These are phyloP conservation scores for Fusarium equiseti DNA, from an alignment of 2,329 filamentous ascomycete genomes.

Conservation along the genomic window DNA sequence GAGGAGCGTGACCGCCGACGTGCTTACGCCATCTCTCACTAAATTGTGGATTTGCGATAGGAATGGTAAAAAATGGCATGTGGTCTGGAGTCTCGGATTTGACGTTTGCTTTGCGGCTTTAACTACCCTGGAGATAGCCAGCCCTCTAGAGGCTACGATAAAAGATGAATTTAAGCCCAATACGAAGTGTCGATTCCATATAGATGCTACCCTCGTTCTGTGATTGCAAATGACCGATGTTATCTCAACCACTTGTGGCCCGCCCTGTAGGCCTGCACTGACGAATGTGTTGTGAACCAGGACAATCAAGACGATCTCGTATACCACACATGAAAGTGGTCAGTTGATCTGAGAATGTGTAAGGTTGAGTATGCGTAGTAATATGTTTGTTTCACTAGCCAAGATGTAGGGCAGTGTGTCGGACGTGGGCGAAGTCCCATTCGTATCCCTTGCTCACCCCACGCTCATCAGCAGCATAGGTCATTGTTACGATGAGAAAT, in stretches of 20 bases:
- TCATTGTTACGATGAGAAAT: slow-evolving; percentile 7
- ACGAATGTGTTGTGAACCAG: background rate
- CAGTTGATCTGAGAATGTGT: slow-evolving; percentile 27
- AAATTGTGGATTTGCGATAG: slow-evolving; percentile 52
- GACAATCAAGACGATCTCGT: background rate
- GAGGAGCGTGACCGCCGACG: slow-evolving; percentile 99
- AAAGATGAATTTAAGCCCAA: slow-evolving; percentile 54
- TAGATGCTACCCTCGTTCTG: background rate
- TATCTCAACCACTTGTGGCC: background rate
- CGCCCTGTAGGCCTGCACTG: background rate
- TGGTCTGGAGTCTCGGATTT: slow-evolving; percentile 58
- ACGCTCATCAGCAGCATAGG: slow-evolving; percentile 5
- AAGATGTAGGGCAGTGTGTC: background rate
- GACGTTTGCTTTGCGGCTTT: slow-evolving; percentile 52
- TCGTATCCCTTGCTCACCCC: slow-evolving; percentile 7
- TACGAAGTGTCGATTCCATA: slow-evolving; percentile 46
- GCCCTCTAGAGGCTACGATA: slow-evolving; percentile 52
- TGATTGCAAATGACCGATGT: slow-evolving; percentile 5
- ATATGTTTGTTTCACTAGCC: slow-evolving; percentile 10
- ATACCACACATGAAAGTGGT: slow-evolving; percentile 10
- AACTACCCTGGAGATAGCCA: slow-evolving; percentile 53
- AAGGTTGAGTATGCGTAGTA: slow-evolving; percentile 11
- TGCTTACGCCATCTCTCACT: slow-evolving; percentile 68
- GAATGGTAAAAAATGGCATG: slow-evolving; percentile 52
- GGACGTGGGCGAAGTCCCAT: slow-evolving; percentile 7